Evolutionary conservation across 768 basidiomycete genomes (phyloP), one percentile per base, ranked within the genome.

Genomic region (Dictyophora rubrovolvata): DNA sequence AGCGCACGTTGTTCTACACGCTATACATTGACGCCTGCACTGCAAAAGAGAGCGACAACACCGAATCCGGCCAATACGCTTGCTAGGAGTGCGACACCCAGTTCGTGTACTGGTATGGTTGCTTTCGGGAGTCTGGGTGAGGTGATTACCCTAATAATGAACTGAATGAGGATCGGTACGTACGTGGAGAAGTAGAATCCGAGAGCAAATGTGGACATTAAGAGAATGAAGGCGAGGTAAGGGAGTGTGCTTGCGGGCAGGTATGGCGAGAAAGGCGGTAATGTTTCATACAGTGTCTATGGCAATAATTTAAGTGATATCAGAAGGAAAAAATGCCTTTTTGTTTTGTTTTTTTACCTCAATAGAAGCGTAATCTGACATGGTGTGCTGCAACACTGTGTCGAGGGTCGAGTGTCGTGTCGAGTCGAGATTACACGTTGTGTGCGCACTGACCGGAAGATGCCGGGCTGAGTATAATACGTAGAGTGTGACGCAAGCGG

Each of bases 11-110:
- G n/a, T 42, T 28, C 7, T 28, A 2, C 28, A 2, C 4, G 28
- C 70, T 80, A 93, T 64, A 93, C 83, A 73, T 91, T 85, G 54
- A 93, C 91, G 48, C 90, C 91, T 49, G 79, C 83, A 42, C 81
- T 82, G 73, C 88, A 91, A 72, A 96, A 95, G 59, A 95, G 79
- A 48, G 89, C 86, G 28, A 95, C 89, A 64, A 93, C 80, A 55
- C 93, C 93, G 65, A 91, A 89, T 8, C 93, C 93, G 28, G 86
- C 90, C 21, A 93, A 81, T 46, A 83, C 63, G 69, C 89, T 91
- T 22, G 90, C 92, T 12, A 82, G 69, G 46, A 80, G 72, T 0
- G 89, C 89, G 18, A 92, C 83, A 9, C 76, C 78, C 6, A 81
- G 68, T 71, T 96, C 93, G 56, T 81, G 80, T 56, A 82, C 61